phyloP scores from a whole-genome alignment of 2,329 filamentous ascomycete species.

The Calonectria henricotiae region DNA sequence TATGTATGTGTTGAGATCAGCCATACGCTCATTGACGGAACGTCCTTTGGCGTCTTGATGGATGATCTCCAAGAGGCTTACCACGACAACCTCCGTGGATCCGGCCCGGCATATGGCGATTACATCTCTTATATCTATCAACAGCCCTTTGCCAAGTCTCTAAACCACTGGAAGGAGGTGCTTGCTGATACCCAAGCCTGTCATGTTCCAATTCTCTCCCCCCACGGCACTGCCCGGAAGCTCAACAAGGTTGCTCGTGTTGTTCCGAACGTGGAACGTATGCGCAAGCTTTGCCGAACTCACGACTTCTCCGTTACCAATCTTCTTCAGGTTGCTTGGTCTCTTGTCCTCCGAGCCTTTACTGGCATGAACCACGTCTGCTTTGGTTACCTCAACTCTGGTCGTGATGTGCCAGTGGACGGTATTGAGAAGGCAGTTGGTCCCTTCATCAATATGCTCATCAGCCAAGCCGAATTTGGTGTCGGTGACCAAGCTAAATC shows the following conservation, averaged over 20 bases:
- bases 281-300: slow-evolving; percentile 11
- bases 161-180: slow-evolving; percentile 7
- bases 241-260: slow-evolving; percentile 10
- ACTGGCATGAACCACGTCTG: slow-evolving; percentile 65
- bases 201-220: background rate
- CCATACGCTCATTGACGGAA: slow-evolving; percentile 55
- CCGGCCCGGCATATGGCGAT: slow-evolving; percentile 2
- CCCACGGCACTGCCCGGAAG: background rate
- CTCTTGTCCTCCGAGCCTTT: slow-evolving; percentile 65
- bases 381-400: slow-evolving; percentile 71
- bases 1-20: slow-evolving; percentile 54
- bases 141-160: slow-evolving; percentile 11
- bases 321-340: slow-evolving; percentile 69
- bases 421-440: slow-evolving; percentile 67
- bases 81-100: slow-evolving; percentile 30
- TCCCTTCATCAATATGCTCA: slow-evolving; percentile 71
- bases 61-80: slow-evolving; percentile 53
- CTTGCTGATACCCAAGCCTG: slow-evolving; percentile 17
- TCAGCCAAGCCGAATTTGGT: slow-evolving; percentile 44
- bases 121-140: slow-evolving; percentile 19
- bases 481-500: background rate
- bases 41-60: slow-evolving; percentile 53
- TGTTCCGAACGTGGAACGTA: background rate
- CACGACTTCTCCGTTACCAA: slow-evolving; percentile 65
- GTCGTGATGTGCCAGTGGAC: slow-evolving; percentile 67